Evolutionary conservation across 2,329 filamentous ascomycete genomes (phyloP).

Genomic region (Fusarium devonianum): DNA sequence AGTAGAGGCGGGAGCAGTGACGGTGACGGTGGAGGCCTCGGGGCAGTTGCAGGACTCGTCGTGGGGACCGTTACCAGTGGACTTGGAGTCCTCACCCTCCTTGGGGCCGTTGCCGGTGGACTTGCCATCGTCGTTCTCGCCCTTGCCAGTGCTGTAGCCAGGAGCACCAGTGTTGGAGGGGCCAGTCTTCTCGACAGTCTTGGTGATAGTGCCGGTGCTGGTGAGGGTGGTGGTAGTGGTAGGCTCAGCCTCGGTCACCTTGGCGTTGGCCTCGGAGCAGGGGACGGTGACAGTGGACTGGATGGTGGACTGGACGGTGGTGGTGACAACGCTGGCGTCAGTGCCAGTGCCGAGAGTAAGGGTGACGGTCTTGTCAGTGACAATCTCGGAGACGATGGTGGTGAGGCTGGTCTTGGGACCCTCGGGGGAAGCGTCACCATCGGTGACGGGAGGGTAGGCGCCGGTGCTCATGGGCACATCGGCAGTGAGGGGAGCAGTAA

Average conservation of each 20-base stretch:
- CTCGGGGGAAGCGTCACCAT: constrained; percentile 14
- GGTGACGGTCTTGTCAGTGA: constrained; percentile 46
- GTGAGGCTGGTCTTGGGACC: constrained; percentile 22
- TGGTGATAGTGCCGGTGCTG: constrained; percentile 47
- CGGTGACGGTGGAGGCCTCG: constrained; percentile 41
- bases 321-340: constrained; percentile 48
- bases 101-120: constrained; percentile 26
- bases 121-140: constrained; percentile 16
- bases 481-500: constrained; percentile 31
- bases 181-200: constrained; percentile 44
- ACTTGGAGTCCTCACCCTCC: constrained; percentile 27
- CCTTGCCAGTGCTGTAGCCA: constrained; percentile 19
- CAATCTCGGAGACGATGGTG: constrained; percentile 41
- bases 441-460: constrained; percentile 30
- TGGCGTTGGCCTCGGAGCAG: constrained; percentile 24
- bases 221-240: constrained; percentile 51
- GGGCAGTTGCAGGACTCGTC: constrained; percentile 19
- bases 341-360: constrained; percentile 46
- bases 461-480: constrained; percentile 45
- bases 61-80: constrained; percentile 17
- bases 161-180: constrained; percentile 31
- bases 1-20: constrained; percentile 45
- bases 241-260: constrained; percentile 41
- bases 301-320: constrained; percentile 54
- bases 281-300: constrained; percentile 48